Conservation (phyloP, 352 stramenopile genomes). For the Halophytophthora polymorphica region DNA sequence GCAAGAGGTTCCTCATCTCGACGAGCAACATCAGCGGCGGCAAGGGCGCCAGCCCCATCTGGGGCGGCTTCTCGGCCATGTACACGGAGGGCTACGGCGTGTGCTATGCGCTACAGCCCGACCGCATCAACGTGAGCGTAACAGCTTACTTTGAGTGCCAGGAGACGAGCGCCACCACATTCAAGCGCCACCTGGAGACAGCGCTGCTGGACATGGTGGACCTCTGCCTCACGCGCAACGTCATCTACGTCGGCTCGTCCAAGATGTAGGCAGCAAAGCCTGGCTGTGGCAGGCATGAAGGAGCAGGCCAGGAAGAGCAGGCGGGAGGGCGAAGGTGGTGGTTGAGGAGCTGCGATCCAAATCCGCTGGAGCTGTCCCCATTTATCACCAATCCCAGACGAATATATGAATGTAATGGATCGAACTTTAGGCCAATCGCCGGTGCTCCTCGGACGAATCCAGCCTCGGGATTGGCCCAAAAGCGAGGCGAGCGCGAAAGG, state of each 20-base stretch:
- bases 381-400: too few relatives aligned
- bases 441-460: too few relatives aligned
- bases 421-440: too few relatives aligned
- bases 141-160: constrained; percentile 84
- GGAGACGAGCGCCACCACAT: constrained; percentile 74
- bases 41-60: constrained; percentile 92
- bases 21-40: constrained; percentile 95
- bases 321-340: too few relatives aligned
- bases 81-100: constrained; percentile 94
- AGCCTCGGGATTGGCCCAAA: too few relatives aligned
- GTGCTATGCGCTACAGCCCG: constrained; percentile 94
- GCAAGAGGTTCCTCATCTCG: constrained; percentile 94
- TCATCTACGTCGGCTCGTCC: constrained; percentile 87
- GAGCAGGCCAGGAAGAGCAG: too few relatives aligned
- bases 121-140: constrained; percentile 95
- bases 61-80: constrained; percentile 96
- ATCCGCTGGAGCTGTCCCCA: too few relatives aligned
- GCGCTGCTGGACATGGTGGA: constrained; percentile 95
- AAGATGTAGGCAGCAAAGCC: constrained; percentile 58
- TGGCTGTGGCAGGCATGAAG: not conserved
- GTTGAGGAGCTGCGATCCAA: not conserved
- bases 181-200: constrained; percentile 92
- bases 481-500: too few relatives aligned
- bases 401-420: too few relatives aligned
- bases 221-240: constrained; percentile 87